Base-by-base conservation (phyloP, 306 rosid genomes). In the Malus sylvestris region DNA sequence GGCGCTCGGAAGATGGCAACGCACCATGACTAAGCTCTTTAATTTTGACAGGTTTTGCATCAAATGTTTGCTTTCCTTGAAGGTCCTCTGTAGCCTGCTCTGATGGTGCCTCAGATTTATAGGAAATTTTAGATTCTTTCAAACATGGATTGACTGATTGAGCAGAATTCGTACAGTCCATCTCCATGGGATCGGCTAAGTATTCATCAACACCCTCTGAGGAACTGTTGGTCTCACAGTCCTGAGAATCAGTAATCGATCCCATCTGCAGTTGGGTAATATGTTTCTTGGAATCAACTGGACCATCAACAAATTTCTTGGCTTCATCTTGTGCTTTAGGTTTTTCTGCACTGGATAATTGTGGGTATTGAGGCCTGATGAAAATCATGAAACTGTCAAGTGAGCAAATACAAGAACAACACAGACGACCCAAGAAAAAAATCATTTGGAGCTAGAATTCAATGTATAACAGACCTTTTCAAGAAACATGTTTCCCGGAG, bases 151-250 rank as follows among this genome's bases (percentile, higher is more conserved):
- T 71, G 60, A 33, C 74, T 61, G 82, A 73, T 62, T 62, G 76
- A 45, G 18, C 44, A 53, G 72, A 73, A 70, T 25, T 60, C 33
- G 18, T 67, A 45, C 58, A 19, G 14, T 78, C 84, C 70, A 40
- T 70, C 42, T 86, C 89, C 49, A 30, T 75, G 64, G 87, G 83
- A 78, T 89, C 96, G 23, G 83, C 92, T 74, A 91, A 85, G 78
- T 75, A 91, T 49, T 85, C 75, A 77, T 87, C 85, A 22, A 80
- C 80, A 61, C 82, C 83, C 74, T 52, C 78, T 1, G 84, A 76
- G 42, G 88, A 82, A 78, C 85, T 71, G 49, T 68, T 75, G 35
- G 71, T 14, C 22, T 67, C 84, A 76, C 73, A 40, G 42, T 65
- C 89, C 69, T 15, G 67, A 68, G 72, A 19, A 57, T 64, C 87